Base-by-base conservation (phyloP, 1,139 yeast species). In the Ogataea hybrid region DNA sequence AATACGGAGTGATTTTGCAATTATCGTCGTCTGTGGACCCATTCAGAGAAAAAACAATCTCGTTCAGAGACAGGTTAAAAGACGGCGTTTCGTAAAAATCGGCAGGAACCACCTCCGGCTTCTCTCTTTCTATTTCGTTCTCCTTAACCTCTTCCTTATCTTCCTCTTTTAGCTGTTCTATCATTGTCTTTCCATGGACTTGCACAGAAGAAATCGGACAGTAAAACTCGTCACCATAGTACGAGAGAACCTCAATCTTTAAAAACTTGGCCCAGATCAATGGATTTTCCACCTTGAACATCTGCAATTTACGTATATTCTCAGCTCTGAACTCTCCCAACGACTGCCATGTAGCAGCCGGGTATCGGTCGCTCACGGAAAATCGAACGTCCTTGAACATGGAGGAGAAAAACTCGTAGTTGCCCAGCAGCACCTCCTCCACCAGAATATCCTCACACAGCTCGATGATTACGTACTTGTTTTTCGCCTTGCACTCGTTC, bases 101-200 rank as follows among this genome's bases (percentile, higher is more conserved):
- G 1, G n/a, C 35, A 8, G 35, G 37, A n/a, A 30, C 22, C 21
- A 25, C 35, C 12, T 30, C 38, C 2, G 18, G 17, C 16, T 32
- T 35, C 14, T 30, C 29, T 10, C 22, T 17, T 35, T 32, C 44
- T 31, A 23, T 20, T 15, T 23, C 37, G 28, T 20, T 35, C 28
- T 52, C 43, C 9, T 47, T 46, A 23, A 39, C 50, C 30, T 43
- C 48, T 28, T 36, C 61, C 36, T 67, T 70, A 44, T 51, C 50
- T 35, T 59, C 62, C n/a, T 59, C 62, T 51, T 79, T 85, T 57
- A 84, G 84, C 55, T 90, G 96, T 52, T 90, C 97, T 78, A 90
- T 85, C 97, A 90, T 90, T 0, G 97, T 90, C 50, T 87, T 86
- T 3, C 97, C 97, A 61, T 88, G 92, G 5, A 87, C 96, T 52